Percentiles rank a stretch among this genome's conserved stretches.
Conservation (phyloP, 1,284 basidiomycete species). For the Taiwanofungus camphoratus region DNA sequence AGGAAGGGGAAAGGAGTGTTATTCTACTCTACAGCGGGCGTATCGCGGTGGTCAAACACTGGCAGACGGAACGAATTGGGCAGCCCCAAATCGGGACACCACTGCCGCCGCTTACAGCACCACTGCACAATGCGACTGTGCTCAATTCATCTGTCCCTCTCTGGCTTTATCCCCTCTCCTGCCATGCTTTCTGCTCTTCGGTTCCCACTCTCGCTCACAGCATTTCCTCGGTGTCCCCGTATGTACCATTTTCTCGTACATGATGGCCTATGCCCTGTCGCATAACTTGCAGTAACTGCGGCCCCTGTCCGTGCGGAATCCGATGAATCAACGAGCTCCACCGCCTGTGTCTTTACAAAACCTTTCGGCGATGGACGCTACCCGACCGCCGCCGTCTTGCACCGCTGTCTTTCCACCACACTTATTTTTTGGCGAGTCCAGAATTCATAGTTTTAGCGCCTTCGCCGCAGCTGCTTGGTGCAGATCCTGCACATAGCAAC, state of each 20-base stretch:
- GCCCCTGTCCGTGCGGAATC: background rate
- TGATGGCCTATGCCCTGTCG: background rate
- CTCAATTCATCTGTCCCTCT: background rate
- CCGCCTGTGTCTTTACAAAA: background rate
- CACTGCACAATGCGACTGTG: background rate
- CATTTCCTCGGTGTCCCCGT: background rate
- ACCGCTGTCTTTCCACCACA: no score
- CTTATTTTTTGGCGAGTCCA: no score
- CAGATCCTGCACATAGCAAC: no score
- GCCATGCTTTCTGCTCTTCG: background rate
- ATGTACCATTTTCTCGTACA: background rate
- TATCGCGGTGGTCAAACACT: no score
- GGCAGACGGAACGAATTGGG: no score
- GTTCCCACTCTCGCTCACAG: background rate
- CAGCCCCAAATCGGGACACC: background rate
- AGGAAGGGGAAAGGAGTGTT: slow-evolving; percentile 11
- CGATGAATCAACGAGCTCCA: background rate
- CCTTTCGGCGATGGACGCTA: background rate
- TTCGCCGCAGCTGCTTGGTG: background rate
- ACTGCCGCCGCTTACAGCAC: background rate
- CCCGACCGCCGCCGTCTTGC: background rate
- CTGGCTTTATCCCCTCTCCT: background rate
- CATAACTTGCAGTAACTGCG: no score
- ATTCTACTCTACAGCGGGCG: no score
- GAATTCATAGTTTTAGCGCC: no score